Evolutionary conservation across 495 filamentous ascomycete species (phyloP), one percentile per base, ranked within the genome.

Genomic region (Podospora pseudocomata): DNA sequence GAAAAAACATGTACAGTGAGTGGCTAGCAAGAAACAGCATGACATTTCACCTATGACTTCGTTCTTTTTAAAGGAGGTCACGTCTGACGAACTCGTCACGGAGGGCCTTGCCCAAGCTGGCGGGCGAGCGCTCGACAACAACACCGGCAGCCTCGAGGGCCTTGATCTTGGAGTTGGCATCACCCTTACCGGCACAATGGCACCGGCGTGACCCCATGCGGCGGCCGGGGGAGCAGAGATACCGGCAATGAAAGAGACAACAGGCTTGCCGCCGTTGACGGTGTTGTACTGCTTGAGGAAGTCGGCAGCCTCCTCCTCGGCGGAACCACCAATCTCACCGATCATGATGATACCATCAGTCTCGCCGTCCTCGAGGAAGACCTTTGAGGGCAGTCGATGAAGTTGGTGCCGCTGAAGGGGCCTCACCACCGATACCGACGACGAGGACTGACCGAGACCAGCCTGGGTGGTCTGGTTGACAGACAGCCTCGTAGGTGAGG

Each of bases 261-360:
- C 92, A 67, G 95, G 95, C 86, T 97, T 99, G 74, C 82, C 82
- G 44, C 82, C 82, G 83, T 96, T 92, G 78, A 86, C 81, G 65
- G 88, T 91, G 86, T 98, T 98, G 82, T 97, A 86, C 74, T 85
- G 84, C 85, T 90, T 93, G 78, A 98, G 84, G 86, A 94, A 99
- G 71, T 99, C 95, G 72, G 76, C 96, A 23, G 93, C 93, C 70
- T 99, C 96, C 82, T 99, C 95, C 83, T 99, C 95, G 62, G 95
- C 95, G 63, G 91, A 92, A 70, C 95, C 95, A 80, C 95, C 95
- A 75, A 99, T 98, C 85, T 99, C 95, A 79, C 95, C 95, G 78
- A 99, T 98, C 95, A 99, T 97, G 84, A 99, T 97, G 76, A 99
- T 98, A 80, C 95, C 95, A 76, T 99, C 96, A 56, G 95, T 99